Conservation (phyloP, 2,329 filamentous ascomycete species). For the Xylariaceae sp. region DNA sequence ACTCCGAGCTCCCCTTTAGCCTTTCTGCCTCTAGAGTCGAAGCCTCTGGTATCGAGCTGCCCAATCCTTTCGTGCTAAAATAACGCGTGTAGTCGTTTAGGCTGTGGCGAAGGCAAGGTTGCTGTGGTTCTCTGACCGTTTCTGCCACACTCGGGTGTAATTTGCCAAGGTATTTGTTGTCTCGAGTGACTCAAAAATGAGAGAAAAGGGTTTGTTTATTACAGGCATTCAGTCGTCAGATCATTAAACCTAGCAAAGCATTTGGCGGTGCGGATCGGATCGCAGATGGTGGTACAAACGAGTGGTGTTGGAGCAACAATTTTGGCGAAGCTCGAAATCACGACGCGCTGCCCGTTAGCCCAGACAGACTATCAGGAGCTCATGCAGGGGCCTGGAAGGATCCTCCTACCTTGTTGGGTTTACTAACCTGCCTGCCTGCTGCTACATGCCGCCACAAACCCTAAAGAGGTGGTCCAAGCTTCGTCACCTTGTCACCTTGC, state of each 20-base stretch:
- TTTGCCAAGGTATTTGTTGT: neutral
- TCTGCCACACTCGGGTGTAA: slow-evolving; percentile 1
- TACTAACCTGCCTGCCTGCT: no score
- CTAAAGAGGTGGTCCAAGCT: slow-evolving; percentile 15
- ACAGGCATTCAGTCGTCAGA: slow-evolving; percentile 9
- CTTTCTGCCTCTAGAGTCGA: slow-evolving; percentile 14
- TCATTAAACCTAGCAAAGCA: slow-evolving; percentile 18
- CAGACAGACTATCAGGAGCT: slow-evolving; percentile 26
- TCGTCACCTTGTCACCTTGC: neutral
- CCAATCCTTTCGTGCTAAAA: neutral
- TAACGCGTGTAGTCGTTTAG: neutral
- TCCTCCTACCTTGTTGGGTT: slow-evolving; percentile 5
- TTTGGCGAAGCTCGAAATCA: slow-evolving; percentile 27
- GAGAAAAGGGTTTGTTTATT: slow-evolving; percentile 3
- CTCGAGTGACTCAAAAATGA: slow-evolving; percentile 2
- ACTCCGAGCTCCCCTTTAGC: slow-evolving; percentile 17
- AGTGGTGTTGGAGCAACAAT: slow-evolving; percentile 6
- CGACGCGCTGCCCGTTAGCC: slow-evolving; percentile 29
- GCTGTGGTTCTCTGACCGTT: slow-evolving; percentile 10
- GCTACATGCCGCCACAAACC: neutral
- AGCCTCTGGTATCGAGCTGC: neutral
- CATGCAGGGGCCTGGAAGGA: slow-evolving; percentile 21
- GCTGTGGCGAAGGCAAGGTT: neutral
- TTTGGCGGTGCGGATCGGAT: slow-evolving; percentile 1
- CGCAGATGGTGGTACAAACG: neutral